phyloP scores from a whole-genome alignment of 1,284 basidiomycete genomes.

The Apiotrichum brassicae region DNA sequence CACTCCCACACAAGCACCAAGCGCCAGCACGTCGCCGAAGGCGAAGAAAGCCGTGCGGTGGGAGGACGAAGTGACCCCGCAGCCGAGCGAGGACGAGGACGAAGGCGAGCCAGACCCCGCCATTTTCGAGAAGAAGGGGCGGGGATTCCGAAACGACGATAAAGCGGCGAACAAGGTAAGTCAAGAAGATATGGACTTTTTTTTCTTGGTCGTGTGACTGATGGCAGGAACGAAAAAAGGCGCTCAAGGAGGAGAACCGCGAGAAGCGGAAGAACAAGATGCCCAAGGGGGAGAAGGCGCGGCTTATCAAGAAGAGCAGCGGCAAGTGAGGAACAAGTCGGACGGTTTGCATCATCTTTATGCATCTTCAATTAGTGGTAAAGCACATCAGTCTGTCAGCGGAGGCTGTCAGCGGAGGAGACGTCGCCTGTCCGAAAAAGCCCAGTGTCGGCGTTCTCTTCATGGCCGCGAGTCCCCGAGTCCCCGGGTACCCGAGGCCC shows the following conservation, averaged over 20 bases:
- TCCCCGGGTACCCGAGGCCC: too few relatives aligned
- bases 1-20: constrained; percentile 83
- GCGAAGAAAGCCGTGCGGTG: constrained; percentile 12
- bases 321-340: too few relatives aligned
- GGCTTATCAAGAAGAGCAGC: constrained; percentile 58
- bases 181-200: too few relatives aligned
- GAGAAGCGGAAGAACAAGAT: constrained; percentile 88
- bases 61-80: constrained; percentile 17
- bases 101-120: constrained; percentile 44
- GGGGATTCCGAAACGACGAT: constrained; percentile 86
- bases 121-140: constrained; percentile 55
- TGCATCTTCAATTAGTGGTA: too few relatives aligned
- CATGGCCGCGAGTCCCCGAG: too few relatives aligned
- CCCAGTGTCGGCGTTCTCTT: too few relatives aligned
- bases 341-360: too few relatives aligned
- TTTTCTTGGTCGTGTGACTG: too few relatives aligned
- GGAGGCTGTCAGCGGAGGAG: too few relatives aligned
- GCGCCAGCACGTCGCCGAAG: constrained; percentile 50
- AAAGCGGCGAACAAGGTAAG: constrained; percentile 80
- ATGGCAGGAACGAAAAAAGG: constrained; percentile 78
- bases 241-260: constrained; percentile 73
- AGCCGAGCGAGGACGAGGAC: constrained; percentile 33
- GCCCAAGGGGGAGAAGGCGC: constrained; percentile 87
- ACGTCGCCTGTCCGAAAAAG: too few relatives aligned
- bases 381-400: too few relatives aligned